Percentiles rank a stretch among this genome's conserved stretches.
Evolutionary conservation across 1,284 basidiomycete species (phyloP).

Genomic region (Naganishia albida): DNA sequence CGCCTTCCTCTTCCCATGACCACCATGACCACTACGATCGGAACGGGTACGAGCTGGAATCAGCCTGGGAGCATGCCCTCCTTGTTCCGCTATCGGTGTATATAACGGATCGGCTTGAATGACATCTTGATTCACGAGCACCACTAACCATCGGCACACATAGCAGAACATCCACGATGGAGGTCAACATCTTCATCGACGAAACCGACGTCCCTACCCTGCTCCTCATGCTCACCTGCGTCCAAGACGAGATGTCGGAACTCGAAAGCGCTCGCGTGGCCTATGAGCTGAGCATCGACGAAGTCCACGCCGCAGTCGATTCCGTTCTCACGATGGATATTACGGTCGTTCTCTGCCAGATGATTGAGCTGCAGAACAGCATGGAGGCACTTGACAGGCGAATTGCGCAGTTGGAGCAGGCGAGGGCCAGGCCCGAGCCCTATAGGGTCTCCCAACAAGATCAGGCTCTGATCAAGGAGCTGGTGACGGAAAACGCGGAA

Average conservation of each 20-base stretch:
- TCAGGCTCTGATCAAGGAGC: neutral
- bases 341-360: constrained; percentile 12
- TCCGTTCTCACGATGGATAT: constrained; percentile 14
- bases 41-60: no score
- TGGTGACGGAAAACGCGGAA: constrained; percentile 3
- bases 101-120: no score
- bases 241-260: constrained; percentile 21
- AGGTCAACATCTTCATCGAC: constrained; percentile 17
- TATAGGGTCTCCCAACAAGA: constrained; percentile 19
- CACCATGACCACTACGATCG: no score
- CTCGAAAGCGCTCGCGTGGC: constrained; percentile 19
- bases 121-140: no score
- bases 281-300: constrained; percentile 7
- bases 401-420: constrained; percentile 19
- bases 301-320: neutral
- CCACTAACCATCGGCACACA: no score
- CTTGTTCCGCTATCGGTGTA: no score
- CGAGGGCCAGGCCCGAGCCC: constrained; percentile 8
- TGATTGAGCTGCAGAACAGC: constrained; percentile 4
- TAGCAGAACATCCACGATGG: constrained; percentile 2
- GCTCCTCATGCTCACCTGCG: constrained; percentile 13
- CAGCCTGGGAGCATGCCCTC: no score
- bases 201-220: constrained; percentile 18
- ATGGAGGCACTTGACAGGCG: constrained; percentile 23
- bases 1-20: no score